Evolutionary conservation across 2,329 filamentous ascomycete genomes (phyloP).

Genomic region (Aquanectria penicillioides): DNA sequence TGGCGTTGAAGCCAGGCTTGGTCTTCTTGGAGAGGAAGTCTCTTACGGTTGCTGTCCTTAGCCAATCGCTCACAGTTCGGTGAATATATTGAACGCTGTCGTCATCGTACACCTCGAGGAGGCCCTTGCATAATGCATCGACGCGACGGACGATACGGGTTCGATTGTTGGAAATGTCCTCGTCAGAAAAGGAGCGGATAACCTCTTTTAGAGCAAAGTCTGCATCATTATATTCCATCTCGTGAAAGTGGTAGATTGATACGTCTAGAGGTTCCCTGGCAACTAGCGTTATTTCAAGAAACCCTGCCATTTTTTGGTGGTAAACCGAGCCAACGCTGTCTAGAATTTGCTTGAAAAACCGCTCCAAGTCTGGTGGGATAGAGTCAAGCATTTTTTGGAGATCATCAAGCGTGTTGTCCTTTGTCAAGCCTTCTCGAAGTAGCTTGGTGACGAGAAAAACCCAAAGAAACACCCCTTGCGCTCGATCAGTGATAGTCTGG

Average conservation of each 20-base stretch:
- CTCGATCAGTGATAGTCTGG: conserved; percentile 1
- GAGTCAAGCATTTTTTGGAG: conserved; percentile 2
- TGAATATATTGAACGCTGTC: neutral
- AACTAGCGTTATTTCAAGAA: conserved; percentile 8
- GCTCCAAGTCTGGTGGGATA: conserved; percentile 20
- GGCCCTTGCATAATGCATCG: neutral
- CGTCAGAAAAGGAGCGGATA: too few species aligned
- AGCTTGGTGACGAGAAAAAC: conserved; percentile 26
- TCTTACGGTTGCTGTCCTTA: neutral
- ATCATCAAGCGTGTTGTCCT: conserved; percentile 9
- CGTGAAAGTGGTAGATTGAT: conserved; percentile 14
- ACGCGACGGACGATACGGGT: neutral
- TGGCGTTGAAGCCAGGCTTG: neutral
- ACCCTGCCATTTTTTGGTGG: conserved; percentile 7
- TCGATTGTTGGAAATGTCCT: too few species aligned
- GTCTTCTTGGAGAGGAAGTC: neutral
- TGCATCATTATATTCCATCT: conserved; percentile 11
- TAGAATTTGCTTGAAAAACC: conserved; percentile 22
- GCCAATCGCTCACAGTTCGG: neutral
- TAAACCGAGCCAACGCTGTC: conserved; percentile 2
- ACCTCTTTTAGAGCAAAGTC: conserved; percentile 4
- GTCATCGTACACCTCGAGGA: neutral
- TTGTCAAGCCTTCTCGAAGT: conserved; percentile 4
- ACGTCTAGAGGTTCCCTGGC: neutral
- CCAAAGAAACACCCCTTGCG: conserved; percentile 35